These are phyloP conservation scores for Paraconiothyrium brasiliense DNA, from an alignment of 2,329 filamentous ascomycete species.

Conservation along the genomic window DNA sequence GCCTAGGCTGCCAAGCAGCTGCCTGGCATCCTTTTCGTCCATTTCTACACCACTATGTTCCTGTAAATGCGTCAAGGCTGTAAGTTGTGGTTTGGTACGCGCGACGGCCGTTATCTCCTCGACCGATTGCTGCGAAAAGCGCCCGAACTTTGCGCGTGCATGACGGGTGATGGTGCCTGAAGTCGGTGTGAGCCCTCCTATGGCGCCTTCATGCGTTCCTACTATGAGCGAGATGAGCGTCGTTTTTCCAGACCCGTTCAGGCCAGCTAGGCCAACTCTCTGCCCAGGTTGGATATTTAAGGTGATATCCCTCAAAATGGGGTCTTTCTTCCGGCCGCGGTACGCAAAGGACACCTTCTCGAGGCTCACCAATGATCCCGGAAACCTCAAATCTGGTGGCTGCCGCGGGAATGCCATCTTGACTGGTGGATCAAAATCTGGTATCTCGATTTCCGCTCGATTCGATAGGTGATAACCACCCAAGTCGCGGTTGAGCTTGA, in stretches of 20 bases:
- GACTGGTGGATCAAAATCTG: slow-evolving; percentile 65
- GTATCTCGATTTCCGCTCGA: slow-evolving; percentile 76
- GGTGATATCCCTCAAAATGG: slow-evolving; percentile 69
- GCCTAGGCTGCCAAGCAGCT: slow-evolving; percentile 73
- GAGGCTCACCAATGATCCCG: slow-evolving; percentile 75
- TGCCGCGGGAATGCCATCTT: slow-evolving; percentile 68
- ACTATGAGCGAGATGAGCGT: slow-evolving; percentile 78
- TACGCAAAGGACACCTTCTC: slow-evolving; percentile 77
- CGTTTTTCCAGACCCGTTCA: slow-evolving; percentile 85
- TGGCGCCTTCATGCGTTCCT: slow-evolving; percentile 50
- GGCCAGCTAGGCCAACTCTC: slow-evolving; percentile 76
- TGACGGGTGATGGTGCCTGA: slow-evolving; percentile 72
- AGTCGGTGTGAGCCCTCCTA: slow-evolving; percentile 59
- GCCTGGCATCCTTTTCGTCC: slow-evolving; percentile 73
- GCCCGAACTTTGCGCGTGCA: slow-evolving; percentile 74
- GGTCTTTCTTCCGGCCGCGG: slow-evolving; percentile 50
- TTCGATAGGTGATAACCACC: slow-evolving; percentile 58
- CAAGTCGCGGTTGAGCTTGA: slow-evolving; percentile 82
- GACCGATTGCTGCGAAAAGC: slow-evolving; percentile 83
- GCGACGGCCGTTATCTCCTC: slow-evolving; percentile 71
- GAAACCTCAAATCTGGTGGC: slow-evolving; percentile 76
- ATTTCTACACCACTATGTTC: slow-evolving; percentile 62
- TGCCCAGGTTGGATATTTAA: slow-evolving; percentile 78
- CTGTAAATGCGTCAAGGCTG: slow-evolving; percentile 71
- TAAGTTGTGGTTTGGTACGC: slow-evolving; percentile 62